A percentile compares a stretch with the other conserved stretches of the same genome.
Conservation (phyloP, 2,329 filamentous ascomycete genomes). For the Fusarium lateritium region DNA sequence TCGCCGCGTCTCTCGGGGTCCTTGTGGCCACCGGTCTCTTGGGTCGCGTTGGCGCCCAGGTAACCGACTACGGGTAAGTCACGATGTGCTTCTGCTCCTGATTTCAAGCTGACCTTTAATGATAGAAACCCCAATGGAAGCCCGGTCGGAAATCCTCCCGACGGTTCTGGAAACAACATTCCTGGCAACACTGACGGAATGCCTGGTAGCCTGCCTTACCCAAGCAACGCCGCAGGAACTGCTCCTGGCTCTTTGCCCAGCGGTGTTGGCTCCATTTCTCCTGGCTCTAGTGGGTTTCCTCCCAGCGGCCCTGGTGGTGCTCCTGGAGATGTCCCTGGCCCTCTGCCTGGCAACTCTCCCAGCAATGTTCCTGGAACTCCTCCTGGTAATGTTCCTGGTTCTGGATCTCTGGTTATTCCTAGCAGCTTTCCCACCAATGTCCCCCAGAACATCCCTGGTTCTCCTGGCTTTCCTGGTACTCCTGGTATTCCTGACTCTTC, state of each 20-base stretch:
- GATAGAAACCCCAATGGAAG: conserved; percentile 31
- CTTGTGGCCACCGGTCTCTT: conserved; percentile 56
- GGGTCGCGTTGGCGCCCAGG: conserved; percentile 51
- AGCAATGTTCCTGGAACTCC: conserved; percentile 12
- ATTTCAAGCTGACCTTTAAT: conserved; percentile 19
- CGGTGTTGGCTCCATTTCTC: conserved; percentile 17
- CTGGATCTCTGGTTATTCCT: conserved; percentile 31
- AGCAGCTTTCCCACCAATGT: conserved; percentile 21
- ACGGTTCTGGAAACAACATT: conserved; percentile 25
- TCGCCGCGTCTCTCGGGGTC: conserved; percentile 53
- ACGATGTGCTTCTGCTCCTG: not conserved
- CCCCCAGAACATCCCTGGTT: conserved; percentile 26
- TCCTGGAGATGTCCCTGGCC: conserved; percentile 28
- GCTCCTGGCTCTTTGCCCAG: conserved; percentile 38
- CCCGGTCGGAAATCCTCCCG: conserved; percentile 23
- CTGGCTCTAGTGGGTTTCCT: conserved; percentile 32
- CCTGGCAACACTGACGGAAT: conserved; percentile 33
- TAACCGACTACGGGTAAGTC: conserved; percentile 54
- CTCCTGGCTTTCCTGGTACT: not conserved
- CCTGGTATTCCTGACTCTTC: conserved; percentile 2
- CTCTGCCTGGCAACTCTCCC: conserved; percentile 13
- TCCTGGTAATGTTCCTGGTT: conserved; percentile 29
- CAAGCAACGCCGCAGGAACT: conserved; percentile 26
- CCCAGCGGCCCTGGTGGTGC: conserved; percentile 19
- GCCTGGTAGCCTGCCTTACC: conserved; percentile 32